Conservation (phyloP, 352 stramenopile species). For the Pythium scleroteichum region DNA sequence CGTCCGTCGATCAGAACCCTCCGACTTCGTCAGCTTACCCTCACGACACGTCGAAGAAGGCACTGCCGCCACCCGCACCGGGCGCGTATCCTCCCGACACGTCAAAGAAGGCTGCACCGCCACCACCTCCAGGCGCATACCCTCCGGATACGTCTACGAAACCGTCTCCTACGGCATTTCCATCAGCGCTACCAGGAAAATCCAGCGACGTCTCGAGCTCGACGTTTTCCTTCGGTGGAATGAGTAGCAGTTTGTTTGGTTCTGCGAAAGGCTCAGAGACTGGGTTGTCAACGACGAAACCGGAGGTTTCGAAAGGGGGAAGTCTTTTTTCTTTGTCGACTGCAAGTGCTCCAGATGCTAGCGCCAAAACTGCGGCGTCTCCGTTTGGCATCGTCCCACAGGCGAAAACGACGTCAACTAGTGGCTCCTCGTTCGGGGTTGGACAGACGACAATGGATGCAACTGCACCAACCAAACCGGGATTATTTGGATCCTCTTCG, state of each 20-base stretch:
- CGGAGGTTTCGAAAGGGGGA: slow-evolving; percentile 4
- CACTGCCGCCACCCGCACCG: not conserved
- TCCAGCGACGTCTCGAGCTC: not conserved
- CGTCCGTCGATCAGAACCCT: too few species aligned
- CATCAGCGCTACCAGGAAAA: not conserved
- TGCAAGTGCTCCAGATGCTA: slow-evolving; percentile 4
- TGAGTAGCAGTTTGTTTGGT: slow-evolving; percentile 9
- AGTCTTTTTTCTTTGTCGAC: slow-evolving; percentile 15
- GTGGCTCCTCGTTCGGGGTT: slow-evolving; percentile 5
- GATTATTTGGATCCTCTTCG: not conserved
- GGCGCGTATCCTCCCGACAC: slow-evolving; percentile 23
- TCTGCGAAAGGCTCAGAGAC: not conserved
- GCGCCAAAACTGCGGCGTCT: slow-evolving; percentile 21
- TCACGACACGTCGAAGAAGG: slow-evolving; percentile 17
- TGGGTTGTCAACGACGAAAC: not conserved
- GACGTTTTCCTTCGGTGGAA: slow-evolving; percentile 15
- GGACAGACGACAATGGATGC: not conserved
- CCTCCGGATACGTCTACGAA: slow-evolving; percentile 7
- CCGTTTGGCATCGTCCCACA: slow-evolving; percentile 35
- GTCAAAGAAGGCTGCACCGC: slow-evolving; percentile 12
- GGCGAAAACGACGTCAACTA: not conserved
- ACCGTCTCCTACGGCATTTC: slow-evolving; percentile 3
- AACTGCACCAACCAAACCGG: not conserved
- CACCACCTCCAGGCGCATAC: slow-evolving; percentile 5
- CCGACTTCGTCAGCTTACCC: too few species aligned